Base-by-base conservation (phyloP, 2,329 filamentous ascomycete species). In the Biscogniauxia marginata region DNA sequence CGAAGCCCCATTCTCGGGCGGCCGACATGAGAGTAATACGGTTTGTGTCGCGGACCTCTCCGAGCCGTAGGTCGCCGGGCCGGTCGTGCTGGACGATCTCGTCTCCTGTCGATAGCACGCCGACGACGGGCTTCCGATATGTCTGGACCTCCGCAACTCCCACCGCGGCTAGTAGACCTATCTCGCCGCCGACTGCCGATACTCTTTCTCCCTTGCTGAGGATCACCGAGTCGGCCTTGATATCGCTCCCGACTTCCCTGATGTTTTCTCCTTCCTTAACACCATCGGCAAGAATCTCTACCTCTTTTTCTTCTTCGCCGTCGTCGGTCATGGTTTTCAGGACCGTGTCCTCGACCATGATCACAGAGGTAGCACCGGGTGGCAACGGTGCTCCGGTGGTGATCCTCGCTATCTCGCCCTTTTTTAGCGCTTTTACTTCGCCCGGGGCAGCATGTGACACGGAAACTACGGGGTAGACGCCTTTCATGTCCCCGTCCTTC, bases 331-430 rank as follows among this genome's bases (percentile, higher is more conserved):
- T 85, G 1, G 84, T 86, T 58, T 83, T 85, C 4, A 99, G 78
- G 0, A 87, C 75, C 0, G 95, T 99, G 68, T 97, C 95, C 75
- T 99, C 95, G 0, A 99, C 95, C 91, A 96, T 98, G 48, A 97
- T 88, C 4, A 99, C 93, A 0, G 93, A 88, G 22, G 91, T 96
- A 1, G 95, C 91, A 0, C 93, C 91, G 0, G 87, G 86, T 1
- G 95, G 95, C 0, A 99, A 77, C 9, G 95, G 93, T 5, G 95
- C 95, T 0, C 95, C 95, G 0, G 95, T 99, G 0, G 95, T 99
- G 64, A 99, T 96, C 48, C 95, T 83, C 0, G 93, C 89, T 52
- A 98, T 87, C 61, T 92, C 82, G 0, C 93, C 92, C 30, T 84
- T 79, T 53, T 87, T 79, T 2, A 97, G 76, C 1, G 84, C 74